Percentiles rank a stretch among this genome's conserved stretches.
Evolutionary conservation across 129 eudicot genomes (phyloP).

Genomic region (Ambrosia trifida): DNA sequence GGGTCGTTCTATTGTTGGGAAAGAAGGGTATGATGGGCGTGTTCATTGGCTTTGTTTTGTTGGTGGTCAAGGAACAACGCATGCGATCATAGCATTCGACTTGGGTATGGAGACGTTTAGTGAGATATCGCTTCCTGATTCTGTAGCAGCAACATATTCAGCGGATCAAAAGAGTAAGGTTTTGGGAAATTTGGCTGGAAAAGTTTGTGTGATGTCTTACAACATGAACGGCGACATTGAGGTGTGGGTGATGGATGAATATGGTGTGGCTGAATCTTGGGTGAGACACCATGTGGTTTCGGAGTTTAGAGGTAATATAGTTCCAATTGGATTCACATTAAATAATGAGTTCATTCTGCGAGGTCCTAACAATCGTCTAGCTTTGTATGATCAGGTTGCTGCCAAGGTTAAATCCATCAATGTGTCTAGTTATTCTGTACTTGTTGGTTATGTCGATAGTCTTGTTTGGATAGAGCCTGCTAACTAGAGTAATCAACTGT

Average conservation of each 20-base stretch:
- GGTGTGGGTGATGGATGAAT: neutral
- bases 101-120: neutral
- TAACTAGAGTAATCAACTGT: neutral
- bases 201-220: neutral
- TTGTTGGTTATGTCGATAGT: conserved; percentile 5
- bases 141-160: too few relatives aligned
- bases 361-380: neutral
- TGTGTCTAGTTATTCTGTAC: too few relatives aligned
- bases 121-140: conserved; percentile 1
- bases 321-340: neutral
- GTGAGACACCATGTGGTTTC: neutral
- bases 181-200: neutral
- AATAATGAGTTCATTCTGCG: neutral
- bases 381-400: neutral
- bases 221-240: neutral
- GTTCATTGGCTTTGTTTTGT: conserved; percentile 4
- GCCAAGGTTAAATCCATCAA: neutral
- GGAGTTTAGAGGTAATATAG: neutral
- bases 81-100: neutral
- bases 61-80: neutral
- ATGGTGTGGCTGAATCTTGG: neutral
- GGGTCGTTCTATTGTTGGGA: too few relatives aligned
- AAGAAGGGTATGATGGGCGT: neutral
- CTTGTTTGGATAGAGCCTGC: conserved; percentile 16
- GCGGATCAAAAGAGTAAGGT: too few relatives aligned